Percentiles rank a stretch among this genome's conserved stretches.
Conservation (phyloP, 2,329 filamentous ascomycete species). For the Pyrenochaeta sp. region DNA sequence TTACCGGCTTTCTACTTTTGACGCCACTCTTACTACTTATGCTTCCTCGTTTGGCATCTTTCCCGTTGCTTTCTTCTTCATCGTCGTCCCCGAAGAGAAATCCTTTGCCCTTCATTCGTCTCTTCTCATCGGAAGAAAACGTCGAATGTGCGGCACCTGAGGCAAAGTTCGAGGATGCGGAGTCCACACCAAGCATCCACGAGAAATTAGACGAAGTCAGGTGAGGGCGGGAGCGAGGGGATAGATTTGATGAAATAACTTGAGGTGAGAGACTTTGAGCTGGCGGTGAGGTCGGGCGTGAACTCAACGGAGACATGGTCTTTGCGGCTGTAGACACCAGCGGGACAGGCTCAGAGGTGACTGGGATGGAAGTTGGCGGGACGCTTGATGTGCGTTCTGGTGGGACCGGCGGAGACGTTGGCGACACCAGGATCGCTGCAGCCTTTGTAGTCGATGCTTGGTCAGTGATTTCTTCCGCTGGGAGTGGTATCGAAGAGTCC, state of each 20-base stretch:
- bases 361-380: slow-evolving; percentile 24
- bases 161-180: slow-evolving; percentile 42
- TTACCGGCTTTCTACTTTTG: slow-evolving; percentile 25
- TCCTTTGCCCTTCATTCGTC: slow-evolving; percentile 46
- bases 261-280: slow-evolving; percentile 9
- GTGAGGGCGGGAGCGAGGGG: slow-evolving; percentile 64
- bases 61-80: slow-evolving; percentile 32
- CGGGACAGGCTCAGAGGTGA: slow-evolving; percentile 9
- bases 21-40: slow-evolving; percentile 22
- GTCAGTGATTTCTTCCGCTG: slow-evolving; percentile 45
- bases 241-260: slow-evolving; percentile 34
- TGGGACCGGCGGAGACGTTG: slow-evolving; percentile 22
- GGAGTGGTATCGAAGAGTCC: slow-evolving; percentile 54
- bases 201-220: slow-evolving; percentile 79
- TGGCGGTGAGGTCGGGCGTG: slow-evolving; percentile 27
- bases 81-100: slow-evolving; percentile 53
- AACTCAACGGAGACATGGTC: slow-evolving; percentile 12
- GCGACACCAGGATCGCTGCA: slow-evolving; percentile 26
- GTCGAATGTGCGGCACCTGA: slow-evolving; percentile 42
- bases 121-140: slow-evolving; percentile 45
- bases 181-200: slow-evolving; percentile 71
- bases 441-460: slow-evolving; percentile 32
- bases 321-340: slow-evolving; percentile 4
- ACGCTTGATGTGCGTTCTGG: slow-evolving; percentile 27
- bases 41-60: slow-evolving; percentile 31